Conservation (phyloP, 805 yeast genomes). For the Tetrapisispora iriomotensis region DNA sequence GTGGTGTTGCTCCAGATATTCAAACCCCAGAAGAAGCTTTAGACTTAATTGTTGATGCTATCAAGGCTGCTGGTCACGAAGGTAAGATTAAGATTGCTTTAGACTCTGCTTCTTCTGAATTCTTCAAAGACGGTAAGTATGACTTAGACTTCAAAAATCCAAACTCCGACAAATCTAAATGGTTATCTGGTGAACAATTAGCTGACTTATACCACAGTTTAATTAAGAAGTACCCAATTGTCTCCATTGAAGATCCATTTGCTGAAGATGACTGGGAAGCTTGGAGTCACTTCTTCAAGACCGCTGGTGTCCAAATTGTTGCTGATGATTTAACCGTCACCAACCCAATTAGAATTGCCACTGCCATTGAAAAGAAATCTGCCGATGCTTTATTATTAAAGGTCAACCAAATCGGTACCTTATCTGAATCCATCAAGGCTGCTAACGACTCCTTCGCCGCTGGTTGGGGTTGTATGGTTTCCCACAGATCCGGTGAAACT, state of each 20-base stretch:
- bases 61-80: slow-evolving; percentile 89
- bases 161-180: slow-evolving; percentile 76
- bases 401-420: slow-evolving; percentile 98
- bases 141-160: slow-evolving; percentile 99
- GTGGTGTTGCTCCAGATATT: slow-evolving; percentile 99
- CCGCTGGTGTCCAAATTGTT: slow-evolving; percentile 77
- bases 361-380: slow-evolving; percentile 93
- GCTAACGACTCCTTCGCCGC: slow-evolving; percentile 92
- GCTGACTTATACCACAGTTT: slow-evolving; percentile 75
- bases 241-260: slow-evolving; percentile 97
- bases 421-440: slow-evolving; percentile 93
- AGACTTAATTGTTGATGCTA: slow-evolving; percentile 84
- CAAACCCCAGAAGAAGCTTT: slow-evolving; percentile 94
- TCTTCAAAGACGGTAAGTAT: slow-evolving; percentile 93
- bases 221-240: slow-evolving; percentile 89
- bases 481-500: slow-evolving; percentile 99
- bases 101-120: slow-evolving; percentile 96
- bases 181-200: slow-evolving; percentile 83
- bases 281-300: slow-evolving; percentile 81
- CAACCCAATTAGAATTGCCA: slow-evolving; percentile 88
- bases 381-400: slow-evolving; percentile 91
- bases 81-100: slow-evolving; percentile 88
- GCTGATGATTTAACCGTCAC: slow-evolving; percentile 99
- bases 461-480: slow-evolving; percentile 99
- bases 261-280: slow-evolving; percentile 99